Conservation (phyloP, 371 early-diverging fungal species). For the Mortierella sp. region DNA sequence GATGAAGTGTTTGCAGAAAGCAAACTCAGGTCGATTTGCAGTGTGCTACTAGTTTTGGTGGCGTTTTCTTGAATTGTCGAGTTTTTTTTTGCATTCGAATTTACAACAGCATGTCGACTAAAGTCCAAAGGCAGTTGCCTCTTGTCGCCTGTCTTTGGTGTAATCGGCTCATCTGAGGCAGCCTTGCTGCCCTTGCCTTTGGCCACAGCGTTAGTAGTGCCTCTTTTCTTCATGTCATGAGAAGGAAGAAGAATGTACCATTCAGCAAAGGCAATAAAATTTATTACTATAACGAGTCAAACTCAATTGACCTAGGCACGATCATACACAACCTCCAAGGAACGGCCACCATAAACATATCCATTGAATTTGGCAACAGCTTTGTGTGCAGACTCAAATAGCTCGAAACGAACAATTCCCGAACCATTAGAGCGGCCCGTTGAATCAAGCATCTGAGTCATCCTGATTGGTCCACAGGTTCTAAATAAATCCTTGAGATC, state of each 20-base stretch:
- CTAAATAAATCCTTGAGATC: slow-evolving; percentile 75
- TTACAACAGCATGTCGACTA: slow-evolving; percentile 44
- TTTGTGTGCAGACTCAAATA: slow-evolving; percentile 65
- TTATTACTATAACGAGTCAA: background rate
- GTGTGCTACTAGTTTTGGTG: slow-evolving; percentile 28
- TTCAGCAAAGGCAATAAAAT: background rate
- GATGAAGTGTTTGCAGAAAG: background rate
- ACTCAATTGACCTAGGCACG: slow-evolving; percentile 13
- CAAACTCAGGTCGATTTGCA: background rate
- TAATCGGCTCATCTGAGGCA: background rate
- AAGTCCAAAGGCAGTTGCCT: slow-evolving; percentile 51
- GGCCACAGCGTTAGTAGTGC: slow-evolving; percentile 3
- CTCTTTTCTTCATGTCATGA: slow-evolving; percentile 32
- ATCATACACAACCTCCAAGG: slow-evolving; percentile 60
- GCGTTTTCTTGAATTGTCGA: slow-evolving; percentile 18
- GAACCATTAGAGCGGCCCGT: slow-evolving; percentile 73
- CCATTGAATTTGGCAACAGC: slow-evolving; percentile 73
- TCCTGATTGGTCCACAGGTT: slow-evolving; percentile 67
- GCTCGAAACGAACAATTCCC: slow-evolving; percentile 73
- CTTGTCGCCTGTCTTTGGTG: slow-evolving; percentile 24
- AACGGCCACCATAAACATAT: slow-evolving; percentile 69
- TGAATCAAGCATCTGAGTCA: slow-evolving; percentile 65
- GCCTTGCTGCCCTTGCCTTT: background rate
- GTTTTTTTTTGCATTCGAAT: slow-evolving; percentile 23
- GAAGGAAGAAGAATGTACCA: background rate